Conservation (phyloP, 768 basidiomycete species). For the Boletus fagicola region DNA sequence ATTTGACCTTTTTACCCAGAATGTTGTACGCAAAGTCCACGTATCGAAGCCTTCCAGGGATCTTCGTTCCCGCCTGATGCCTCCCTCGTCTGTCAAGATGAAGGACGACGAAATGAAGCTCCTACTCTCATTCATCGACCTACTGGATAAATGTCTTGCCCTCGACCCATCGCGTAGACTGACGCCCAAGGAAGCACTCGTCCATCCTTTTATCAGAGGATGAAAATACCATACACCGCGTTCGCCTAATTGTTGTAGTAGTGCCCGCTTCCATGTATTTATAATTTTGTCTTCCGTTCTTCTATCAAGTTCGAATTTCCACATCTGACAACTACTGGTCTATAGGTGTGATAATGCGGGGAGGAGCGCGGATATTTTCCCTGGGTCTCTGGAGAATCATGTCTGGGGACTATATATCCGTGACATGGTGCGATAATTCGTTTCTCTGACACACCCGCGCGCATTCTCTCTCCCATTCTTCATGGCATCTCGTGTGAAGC, state of each 20-base stretch:
- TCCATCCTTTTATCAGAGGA: conserved; percentile 82
- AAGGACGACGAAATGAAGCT: conserved; percentile 88
- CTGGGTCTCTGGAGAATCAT: neutral
- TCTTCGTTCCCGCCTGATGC: conserved; percentile 78
- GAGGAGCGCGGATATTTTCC: neutral
- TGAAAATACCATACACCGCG: conserved; percentile 23
- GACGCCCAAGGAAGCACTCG: conserved; percentile 85
- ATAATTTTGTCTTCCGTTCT: conserved; percentile 16
- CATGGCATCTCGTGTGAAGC: conserved; percentile 19
- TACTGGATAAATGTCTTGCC: conserved; percentile 86
- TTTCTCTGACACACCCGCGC: neutral
- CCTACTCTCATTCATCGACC: conserved; percentile 76
- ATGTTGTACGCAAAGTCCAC: conserved; percentile 76
- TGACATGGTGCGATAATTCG: neutral
- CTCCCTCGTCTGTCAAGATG: conserved; percentile 70
- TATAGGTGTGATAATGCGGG: conserved; percentile 2
- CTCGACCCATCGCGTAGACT: conserved; percentile 86
- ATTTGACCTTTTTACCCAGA: conserved; percentile 47
- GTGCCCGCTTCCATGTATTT: conserved; percentile 22
- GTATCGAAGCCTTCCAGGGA: conserved; percentile 82
- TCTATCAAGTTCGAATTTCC: conserved; percentile 3
- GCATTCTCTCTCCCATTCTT: neutral
- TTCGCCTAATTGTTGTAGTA: conserved; percentile 20
- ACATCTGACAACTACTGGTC: conserved; percentile 14
- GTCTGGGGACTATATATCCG: conserved; percentile 4